Conservation (phyloP, 2,329 filamentous ascomycete species). For the Dryadomyces quercivorus region DNA sequence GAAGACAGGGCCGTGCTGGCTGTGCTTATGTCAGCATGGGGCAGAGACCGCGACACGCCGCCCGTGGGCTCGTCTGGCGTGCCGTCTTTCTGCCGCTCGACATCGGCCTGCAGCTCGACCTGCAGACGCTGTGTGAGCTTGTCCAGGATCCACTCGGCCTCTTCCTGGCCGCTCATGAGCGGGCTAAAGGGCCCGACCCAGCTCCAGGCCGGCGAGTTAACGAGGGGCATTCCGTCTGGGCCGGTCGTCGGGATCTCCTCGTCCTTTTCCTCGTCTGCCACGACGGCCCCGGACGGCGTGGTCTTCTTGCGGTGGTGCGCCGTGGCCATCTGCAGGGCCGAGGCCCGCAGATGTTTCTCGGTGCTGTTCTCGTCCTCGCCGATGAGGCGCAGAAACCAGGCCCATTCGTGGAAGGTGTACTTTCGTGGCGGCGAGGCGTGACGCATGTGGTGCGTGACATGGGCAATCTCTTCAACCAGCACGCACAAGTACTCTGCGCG, state of each 20-base stretch:
- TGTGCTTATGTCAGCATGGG: no score
- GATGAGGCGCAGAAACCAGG: constrained; percentile 71
- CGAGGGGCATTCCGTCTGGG: neutral
- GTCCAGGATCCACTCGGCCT: constrained; percentile 64
- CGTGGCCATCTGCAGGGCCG: neutral
- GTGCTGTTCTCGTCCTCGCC: constrained; percentile 46
- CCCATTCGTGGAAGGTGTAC: constrained; percentile 79
- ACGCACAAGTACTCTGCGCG: constrained; percentile 45
- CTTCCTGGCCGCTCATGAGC: constrained; percentile 54
- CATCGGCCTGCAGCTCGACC: constrained; percentile 26
- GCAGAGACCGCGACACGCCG: no score
- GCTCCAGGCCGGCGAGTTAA: constrained; percentile 38
- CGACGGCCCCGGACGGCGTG: neutral
- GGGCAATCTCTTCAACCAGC: constrained; percentile 60
- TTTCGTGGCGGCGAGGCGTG: constrained; percentile 40
- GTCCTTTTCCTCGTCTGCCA: neutral
- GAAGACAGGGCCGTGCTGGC: no score
- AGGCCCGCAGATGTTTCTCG: constrained; percentile 33
- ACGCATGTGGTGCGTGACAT: constrained; percentile 51
- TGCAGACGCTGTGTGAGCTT: constrained; percentile 45
- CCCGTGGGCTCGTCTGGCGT: no score
- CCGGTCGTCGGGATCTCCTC: neutral
- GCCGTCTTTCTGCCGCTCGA: neutral
- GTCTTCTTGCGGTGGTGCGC: neutral
- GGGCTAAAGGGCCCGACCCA: constrained; percentile 62